A percentile compares a stretch with the other conserved stretches of the same genome.
Conservation (phyloP, 768 basidiomycete species). For the Thelephora aurantiotincta region DNA sequence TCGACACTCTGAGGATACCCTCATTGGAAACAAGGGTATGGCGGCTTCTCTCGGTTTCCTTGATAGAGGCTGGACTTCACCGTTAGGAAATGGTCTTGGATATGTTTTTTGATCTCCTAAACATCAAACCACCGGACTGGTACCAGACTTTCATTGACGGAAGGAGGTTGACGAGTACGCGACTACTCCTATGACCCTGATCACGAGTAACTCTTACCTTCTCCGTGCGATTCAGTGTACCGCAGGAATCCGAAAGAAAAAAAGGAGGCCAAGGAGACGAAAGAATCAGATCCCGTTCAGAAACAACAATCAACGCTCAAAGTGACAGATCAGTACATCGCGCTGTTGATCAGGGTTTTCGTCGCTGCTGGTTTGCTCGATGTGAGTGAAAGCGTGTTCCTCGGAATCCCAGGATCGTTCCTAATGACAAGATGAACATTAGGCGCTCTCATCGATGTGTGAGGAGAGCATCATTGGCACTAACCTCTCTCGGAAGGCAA, state of each 20-base stretch:
- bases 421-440: background rate
- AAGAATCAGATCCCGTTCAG: conserved; percentile 12
- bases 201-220: background rate
- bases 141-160: conserved; percentile 87
- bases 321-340: conserved; percentile 86
- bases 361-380: conserved; percentile 81
- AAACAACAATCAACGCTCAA: conserved; percentile 49
- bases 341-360: conserved; percentile 71
- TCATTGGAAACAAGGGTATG: conserved; percentile 74
- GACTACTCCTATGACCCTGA: background rate
- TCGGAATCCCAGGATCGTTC: background rate
- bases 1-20: conserved; percentile 80
- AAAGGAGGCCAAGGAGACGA: conserved; percentile 5
- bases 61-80: background rate
- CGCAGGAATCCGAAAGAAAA: conserved; percentile 26
- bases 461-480: conserved; percentile 66
- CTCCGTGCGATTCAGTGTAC: conserved; percentile 36
- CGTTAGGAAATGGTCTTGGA: conserved; percentile 81
- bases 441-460: conserved; percentile 80
- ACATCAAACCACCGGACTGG: conserved; percentile 89
- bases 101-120: conserved; percentile 86
- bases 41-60: background rate
- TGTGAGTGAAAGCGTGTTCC: conserved; percentile 29
- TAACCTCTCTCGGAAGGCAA: conserved; percentile 78
- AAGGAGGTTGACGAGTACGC: conserved; percentile 71